Percentiles rank a stretch among this genome's conserved stretches.
These are phyloP conservation scores for Monilinia aucupariae DNA, from an alignment of 2,329 filamentous ascomycete genomes.

Conservation along the genomic window DNA sequence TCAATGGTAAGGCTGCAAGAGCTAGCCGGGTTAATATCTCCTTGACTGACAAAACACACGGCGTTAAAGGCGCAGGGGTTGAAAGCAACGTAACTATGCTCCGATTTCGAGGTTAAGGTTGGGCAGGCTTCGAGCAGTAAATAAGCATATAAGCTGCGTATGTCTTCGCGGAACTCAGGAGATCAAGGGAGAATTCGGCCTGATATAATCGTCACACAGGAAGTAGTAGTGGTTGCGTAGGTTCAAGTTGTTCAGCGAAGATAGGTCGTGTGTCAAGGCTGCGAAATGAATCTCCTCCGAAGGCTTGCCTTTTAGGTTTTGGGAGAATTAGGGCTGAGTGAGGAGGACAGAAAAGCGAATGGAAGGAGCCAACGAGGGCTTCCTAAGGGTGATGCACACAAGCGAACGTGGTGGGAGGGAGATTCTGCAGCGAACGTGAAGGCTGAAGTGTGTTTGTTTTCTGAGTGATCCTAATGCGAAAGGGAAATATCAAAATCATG, in stretches of 20 bases:
- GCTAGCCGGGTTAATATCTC: slow-evolving; percentile 19
- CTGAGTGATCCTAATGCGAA: slow-evolving; percentile 15
- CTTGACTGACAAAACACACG: slow-evolving; percentile 21
- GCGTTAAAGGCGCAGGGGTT: slow-evolving; percentile 26
- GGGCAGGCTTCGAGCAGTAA: slow-evolving; percentile 18
- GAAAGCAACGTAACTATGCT: slow-evolving; percentile 31
- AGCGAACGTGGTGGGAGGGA: slow-evolving; percentile 32
- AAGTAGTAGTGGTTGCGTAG: slow-evolving; percentile 11
- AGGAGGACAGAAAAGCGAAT: slow-evolving; percentile 52
- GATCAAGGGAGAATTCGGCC: slow-evolving; percentile 14
- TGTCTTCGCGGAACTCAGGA: slow-evolving; percentile 1
- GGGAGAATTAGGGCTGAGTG: slow-evolving; percentile 28
- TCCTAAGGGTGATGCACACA: slow-evolving; percentile 43
- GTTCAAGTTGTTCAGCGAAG: slow-evolving; percentile 19
- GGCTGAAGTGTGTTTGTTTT: slow-evolving; percentile 11
- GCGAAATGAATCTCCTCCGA: slow-evolving; percentile 28
- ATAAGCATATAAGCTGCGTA: slow-evolving; percentile 28
- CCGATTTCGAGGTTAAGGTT: slow-evolving; percentile 19
- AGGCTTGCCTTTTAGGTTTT: slow-evolving; percentile 26
- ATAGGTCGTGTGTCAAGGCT: slow-evolving; percentile 21
- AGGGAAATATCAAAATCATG: slow-evolving; percentile 16
- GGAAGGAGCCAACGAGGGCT: slow-evolving; percentile 71
- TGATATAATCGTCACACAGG: slow-evolving; percentile 18
- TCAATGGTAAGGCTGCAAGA: slow-evolving; percentile 29
- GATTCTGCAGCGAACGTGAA: slow-evolving; percentile 19